These are phyloP conservation scores for Alternaria ventricosa DNA, from an alignment of 2,329 filamentous ascomycete species.

Conservation along the genomic window DNA sequence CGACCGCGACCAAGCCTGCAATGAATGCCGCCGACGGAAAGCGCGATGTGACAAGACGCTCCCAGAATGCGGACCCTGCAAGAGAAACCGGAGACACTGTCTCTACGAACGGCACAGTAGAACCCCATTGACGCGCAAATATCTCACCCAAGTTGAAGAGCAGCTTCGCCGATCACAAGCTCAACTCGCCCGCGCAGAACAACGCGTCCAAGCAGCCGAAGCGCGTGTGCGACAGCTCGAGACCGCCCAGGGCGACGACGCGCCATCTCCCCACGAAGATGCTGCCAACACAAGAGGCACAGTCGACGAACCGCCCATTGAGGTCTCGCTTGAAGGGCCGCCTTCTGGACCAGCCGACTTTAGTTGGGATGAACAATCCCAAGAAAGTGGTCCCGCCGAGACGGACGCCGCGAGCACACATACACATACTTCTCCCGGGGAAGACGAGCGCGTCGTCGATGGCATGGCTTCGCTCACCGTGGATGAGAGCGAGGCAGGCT, in stretches of 20 bases:
- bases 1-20: conserved; percentile 13
- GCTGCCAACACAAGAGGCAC: not conserved
- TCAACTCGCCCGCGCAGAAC: conserved; percentile 11
- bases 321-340: conserved; percentile 4
- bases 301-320: not conserved
- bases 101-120: conserved; percentile 58
- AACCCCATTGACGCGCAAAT: conserved; percentile 57
- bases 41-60: conserved; percentile 17
- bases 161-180: conserved; percentile 12
- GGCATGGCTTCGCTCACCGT: not conserved
- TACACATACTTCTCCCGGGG: not conserved
- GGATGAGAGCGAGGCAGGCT: conserved; percentile 49
- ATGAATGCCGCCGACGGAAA: conserved; percentile 20
- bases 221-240: conserved; percentile 8
- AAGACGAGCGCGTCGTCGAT: not conserved
- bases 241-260: not conserved
- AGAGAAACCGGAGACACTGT: conserved; percentile 55
- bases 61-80: conserved; percentile 25
- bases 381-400: not conserved
- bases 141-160: conserved; percentile 16
- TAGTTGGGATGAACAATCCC: conserved; percentile 3
- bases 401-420: not conserved
- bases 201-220: conserved; percentile 8
- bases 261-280: not conserved
- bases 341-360: conserved; percentile 3